phyloP scores from a whole-genome alignment of 2,329 filamentous ascomycete genomes.

The Calonectria ilicicola region DNA sequence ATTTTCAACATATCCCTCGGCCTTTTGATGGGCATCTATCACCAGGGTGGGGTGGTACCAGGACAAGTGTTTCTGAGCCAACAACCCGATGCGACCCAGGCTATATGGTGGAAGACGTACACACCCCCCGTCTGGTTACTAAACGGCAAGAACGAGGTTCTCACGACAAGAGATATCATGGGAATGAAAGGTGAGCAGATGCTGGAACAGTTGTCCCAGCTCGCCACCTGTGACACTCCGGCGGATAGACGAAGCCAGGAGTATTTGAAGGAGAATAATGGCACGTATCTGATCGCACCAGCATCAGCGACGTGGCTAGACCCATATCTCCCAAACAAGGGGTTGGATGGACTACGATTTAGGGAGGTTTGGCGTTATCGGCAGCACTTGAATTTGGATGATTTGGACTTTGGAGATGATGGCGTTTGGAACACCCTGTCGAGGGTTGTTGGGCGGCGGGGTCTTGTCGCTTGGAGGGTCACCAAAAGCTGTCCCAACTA shows the following conservation, averaged over 20 bases:
- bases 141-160: slow-evolving; percentile 78
- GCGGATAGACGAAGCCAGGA: slow-evolving; percentile 66
- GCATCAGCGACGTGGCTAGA: slow-evolving; percentile 78
- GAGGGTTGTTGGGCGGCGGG: slow-evolving; percentile 74
- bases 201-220: slow-evolving; percentile 66
- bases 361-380: slow-evolving; percentile 77
- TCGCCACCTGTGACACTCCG: slow-evolving; percentile 73
- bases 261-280: slow-evolving; percentile 70
- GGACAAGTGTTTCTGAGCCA: slow-evolving; percentile 80
- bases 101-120: slow-evolving; percentile 90
- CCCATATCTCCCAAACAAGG: slow-evolving; percentile 70
- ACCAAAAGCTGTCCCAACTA: slow-evolving; percentile 67
- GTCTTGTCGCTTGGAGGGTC: slow-evolving; percentile 72
- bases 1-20: slow-evolving; percentile 77
- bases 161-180: slow-evolving; percentile 81
- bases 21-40: slow-evolving; percentile 82
- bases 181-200: slow-evolving; percentile 73
- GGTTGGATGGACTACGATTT: slow-evolving; percentile 70
- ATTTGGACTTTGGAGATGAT: slow-evolving; percentile 83
- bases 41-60: slow-evolving; percentile 83
- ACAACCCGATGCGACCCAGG: slow-evolving; percentile 75
- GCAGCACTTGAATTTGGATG: slow-evolving; percentile 81
- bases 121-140: slow-evolving; percentile 85
- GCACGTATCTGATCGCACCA: slow-evolving; percentile 79
- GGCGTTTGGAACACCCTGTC: slow-evolving; percentile 78